Base-by-base conservation (phyloP, 1,139 yeast genomes). In the Sugiyamaella japonica region DNA sequence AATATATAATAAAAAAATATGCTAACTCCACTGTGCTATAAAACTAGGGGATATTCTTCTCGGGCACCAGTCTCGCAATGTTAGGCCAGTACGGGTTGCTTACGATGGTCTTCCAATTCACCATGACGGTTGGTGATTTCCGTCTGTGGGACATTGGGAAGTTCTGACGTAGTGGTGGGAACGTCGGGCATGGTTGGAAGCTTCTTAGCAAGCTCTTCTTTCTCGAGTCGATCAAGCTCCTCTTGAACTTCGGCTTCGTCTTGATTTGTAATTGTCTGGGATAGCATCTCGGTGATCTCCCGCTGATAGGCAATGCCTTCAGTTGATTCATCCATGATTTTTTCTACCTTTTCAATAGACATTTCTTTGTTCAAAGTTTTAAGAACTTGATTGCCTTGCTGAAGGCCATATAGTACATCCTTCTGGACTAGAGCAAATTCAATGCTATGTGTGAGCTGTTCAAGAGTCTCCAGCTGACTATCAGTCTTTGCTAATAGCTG, bases 361-460 rank as follows among this genome's bases (percentile, higher is more conserved):
- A 90, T 81, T 65, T 91, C 97, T 53, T 75, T 75, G 70, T 93
- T 91, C 57, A 93, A 76, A 60, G 82, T 83, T 62, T 79, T 83
- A 61, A 93, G 77, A 7, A 89, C 89, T 56, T 77, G 74, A 67
- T 86, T 89, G 25, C 98, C 98, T 61, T 86, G 85, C 61, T 82
- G 78, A 46, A 93, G 75, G 0, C 97, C 97, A 59, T 79, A 81
- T 13, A 90, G 63, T 50, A 93, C 91, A 65, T 89, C 96, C 61
- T 84, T 84, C 68, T 91, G 98, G 38, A 93, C 85, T 58, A 88
- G 73, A 63, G 95, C 93, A 72, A 88, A 90, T 71, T 93, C 98
- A 42, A 93, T 86, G 32, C 87, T 66, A 39, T 65, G 59, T 1
- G 75, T 72, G 39, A 69, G 64, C 54, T 69, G 68, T 52, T 91